Conservation (phyloP, 148 eudicot species). For the Rheum nobile region DNA sequence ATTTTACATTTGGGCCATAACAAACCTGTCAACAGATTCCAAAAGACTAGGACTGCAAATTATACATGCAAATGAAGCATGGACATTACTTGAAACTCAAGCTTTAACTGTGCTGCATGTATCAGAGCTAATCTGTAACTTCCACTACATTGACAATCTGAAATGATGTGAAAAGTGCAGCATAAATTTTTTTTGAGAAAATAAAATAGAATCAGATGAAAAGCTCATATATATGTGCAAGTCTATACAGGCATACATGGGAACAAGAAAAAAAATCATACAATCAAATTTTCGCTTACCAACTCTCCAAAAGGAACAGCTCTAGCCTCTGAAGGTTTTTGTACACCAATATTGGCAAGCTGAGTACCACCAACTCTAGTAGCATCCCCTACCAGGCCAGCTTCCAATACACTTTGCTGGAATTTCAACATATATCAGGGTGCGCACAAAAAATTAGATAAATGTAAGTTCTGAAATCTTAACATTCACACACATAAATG, state of each 20-base stretch:
- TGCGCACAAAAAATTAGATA: background rate
- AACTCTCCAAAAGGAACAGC: constrained; percentile 27
- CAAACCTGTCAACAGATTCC: no score
- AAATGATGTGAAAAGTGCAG: background rate
- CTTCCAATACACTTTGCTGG: constrained; percentile 33
- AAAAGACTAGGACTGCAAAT: no score
- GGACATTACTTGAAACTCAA: background rate
- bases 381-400: constrained; percentile 27
- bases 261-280: background rate
- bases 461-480: background rate
- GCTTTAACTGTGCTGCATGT: background rate
- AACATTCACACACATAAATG: background rate
- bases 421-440: constrained; percentile 28
- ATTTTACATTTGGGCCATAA: background rate
- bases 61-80: background rate
- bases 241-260: background rate
- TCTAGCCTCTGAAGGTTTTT: constrained; percentile 18
- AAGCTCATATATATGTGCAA: background rate
- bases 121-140: background rate
- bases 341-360: constrained; percentile 19
- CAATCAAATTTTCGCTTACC: constrained; percentile 31
- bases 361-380: constrained; percentile 15
- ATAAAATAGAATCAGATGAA: background rate
- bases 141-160: background rate
- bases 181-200: background rate